Conservation (phyloP, 768 basidiomycete genomes). For the Phallus indusiatus region DNA sequence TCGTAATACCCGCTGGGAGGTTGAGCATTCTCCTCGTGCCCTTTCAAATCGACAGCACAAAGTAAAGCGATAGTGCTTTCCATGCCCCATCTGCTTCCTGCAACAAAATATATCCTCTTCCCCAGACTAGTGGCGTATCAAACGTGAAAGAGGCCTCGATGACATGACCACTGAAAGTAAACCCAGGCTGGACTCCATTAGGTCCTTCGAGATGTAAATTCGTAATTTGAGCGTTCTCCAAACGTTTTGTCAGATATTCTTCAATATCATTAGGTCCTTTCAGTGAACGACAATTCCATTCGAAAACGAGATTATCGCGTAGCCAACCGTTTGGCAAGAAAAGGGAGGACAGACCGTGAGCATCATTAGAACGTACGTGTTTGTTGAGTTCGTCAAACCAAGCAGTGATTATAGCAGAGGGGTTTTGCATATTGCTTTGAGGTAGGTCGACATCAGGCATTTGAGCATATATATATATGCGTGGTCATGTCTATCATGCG, state of each 20-base stretch:
- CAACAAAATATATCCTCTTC: constrained; percentile 13
- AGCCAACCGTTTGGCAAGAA: constrained; percentile 29
- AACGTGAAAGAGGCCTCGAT: constrained; percentile 17
- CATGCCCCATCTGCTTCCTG: constrained; percentile 8
- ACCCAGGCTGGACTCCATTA: background rate
- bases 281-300: constrained; percentile 18
- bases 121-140: constrained; percentile 9
- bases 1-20: constrained; percentile 11
- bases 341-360: constrained; percentile 14
- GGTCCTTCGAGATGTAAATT: constrained; percentile 13
- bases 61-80: constrained; percentile 16
- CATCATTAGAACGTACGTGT: constrained; percentile 15
- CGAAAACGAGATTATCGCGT: constrained; percentile 17
- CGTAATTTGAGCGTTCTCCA: constrained; percentile 9
- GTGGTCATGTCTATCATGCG: too few relatives aligned
- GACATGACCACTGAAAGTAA: background rate
- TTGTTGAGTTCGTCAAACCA: constrained; percentile 23
- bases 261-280: constrained; percentile 14
- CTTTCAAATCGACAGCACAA: constrained; percentile 14
- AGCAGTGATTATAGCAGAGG: background rate
- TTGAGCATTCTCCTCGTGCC: constrained; percentile 15
- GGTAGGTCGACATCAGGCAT: too few relatives aligned
- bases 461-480: too few relatives aligned
- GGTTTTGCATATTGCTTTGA: too few relatives aligned
- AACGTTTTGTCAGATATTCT: constrained; percentile 9